Conservation (phyloP, 495 filamentous ascomycete species). For the Penicillium alfredii region DNA sequence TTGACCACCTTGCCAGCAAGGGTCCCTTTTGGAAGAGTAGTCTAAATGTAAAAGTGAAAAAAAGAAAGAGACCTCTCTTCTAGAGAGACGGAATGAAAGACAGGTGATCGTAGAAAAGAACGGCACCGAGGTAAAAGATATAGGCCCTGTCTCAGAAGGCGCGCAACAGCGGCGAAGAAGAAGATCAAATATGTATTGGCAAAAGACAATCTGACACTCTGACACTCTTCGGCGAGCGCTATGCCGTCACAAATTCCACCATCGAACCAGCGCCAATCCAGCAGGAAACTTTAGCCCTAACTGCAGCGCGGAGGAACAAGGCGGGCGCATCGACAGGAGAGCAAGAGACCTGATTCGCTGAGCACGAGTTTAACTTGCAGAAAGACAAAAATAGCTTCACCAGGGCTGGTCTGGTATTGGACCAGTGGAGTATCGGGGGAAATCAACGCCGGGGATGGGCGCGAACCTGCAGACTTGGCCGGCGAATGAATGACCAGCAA, state of each 20-base stretch:
- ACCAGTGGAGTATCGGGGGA: slow-evolving; percentile 7
- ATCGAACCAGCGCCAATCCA: slow-evolving; percentile 8
- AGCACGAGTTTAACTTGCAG: neutral
- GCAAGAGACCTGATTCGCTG: neutral
- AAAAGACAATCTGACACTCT: too few relatives aligned
- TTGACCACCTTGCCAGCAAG: slow-evolving; percentile 19
- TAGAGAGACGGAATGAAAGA: slow-evolving; percentile 9
- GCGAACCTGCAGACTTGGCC: slow-evolving; percentile 24
- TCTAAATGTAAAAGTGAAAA: slow-evolving; percentile 4
- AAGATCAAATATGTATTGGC: slow-evolving; percentile 17
- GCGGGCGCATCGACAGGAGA: neutral
- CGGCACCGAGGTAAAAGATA: slow-evolving; percentile 4
- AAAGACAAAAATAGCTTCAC: neutral
- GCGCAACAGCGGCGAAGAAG: slow-evolving; percentile 3
- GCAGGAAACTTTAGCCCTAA: neutral
- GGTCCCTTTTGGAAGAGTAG: slow-evolving; percentile 8
- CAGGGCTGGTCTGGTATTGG: too few relatives aligned
- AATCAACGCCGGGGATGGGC: slow-evolving; percentile 9
- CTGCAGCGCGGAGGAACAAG: neutral
- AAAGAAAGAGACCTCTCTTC: slow-evolving; percentile 6
- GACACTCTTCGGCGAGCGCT: slow-evolving; percentile 6
- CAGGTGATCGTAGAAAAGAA: slow-evolving; percentile 11
- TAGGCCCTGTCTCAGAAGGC: slow-evolving; percentile 8
- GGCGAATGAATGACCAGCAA: too few relatives aligned
- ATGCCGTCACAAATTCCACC: slow-evolving; percentile 11